These are phyloP conservation scores for Pythium folliculosum DNA, from an alignment of 352 stramenopile genomes.

Conservation along the genomic window DNA sequence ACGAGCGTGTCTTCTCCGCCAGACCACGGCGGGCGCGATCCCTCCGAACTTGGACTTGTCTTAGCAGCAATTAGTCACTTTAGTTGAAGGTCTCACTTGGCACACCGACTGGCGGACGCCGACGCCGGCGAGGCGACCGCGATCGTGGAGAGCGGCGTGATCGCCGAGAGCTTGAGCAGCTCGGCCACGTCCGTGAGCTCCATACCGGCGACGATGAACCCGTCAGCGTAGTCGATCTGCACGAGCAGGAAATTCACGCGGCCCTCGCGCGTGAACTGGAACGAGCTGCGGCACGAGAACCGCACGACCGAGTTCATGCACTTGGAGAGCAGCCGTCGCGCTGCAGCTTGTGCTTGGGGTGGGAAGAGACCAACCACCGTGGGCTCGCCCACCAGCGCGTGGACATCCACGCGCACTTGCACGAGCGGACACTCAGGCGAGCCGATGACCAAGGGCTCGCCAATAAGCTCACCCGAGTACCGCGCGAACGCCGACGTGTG, in stretches of 20 bases:
- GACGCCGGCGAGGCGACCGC: background rate
- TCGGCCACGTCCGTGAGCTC: background rate
- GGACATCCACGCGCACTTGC: background rate
- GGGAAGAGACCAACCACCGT: conserved; percentile 1
- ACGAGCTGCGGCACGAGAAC: conserved; percentile 8
- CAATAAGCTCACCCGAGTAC: background rate
- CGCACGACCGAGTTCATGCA: background rate
- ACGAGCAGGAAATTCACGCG: conserved; percentile 10
- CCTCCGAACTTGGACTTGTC: too few relatives aligned
- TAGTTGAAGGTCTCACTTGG: too few relatives aligned
- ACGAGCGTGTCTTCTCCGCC: background rate
- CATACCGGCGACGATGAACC: conserved; percentile 2
- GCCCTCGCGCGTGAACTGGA: conserved; percentile 10
- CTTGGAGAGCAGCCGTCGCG: background rate
- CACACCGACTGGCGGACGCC: background rate
- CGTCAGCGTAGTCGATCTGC: conserved; percentile 19
- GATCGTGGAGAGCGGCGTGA: background rate
- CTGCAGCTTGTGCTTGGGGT: background rate
- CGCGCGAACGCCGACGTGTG: background rate
- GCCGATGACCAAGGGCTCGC: background rate
- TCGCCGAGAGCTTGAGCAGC: conserved; percentile 8
- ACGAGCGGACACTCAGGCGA: background rate
- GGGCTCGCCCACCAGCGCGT: background rate
- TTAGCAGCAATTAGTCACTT: too few relatives aligned
- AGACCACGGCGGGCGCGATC: too few relatives aligned